Conservation (phyloP, 208 protist genomes). For the Leishmania braziliensis region DNA sequence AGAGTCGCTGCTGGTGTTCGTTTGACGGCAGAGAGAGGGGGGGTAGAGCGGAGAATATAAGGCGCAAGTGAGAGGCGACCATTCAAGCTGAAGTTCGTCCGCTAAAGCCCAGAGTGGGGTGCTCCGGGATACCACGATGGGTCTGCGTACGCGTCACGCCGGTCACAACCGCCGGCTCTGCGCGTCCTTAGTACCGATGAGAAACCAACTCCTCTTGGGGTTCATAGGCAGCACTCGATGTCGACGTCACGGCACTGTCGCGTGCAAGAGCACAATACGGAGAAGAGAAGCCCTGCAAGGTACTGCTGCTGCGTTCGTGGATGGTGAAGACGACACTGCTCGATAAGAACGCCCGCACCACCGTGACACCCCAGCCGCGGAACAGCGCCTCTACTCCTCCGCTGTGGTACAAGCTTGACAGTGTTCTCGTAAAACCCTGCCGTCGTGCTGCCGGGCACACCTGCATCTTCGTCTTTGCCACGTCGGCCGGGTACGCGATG, state of each 20-base stretch:
- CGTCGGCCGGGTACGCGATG: constrained; percentile 82
- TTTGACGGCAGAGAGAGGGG: neutral
- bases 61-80: neutral
- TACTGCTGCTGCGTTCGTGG: constrained; percentile 35
- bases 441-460: constrained; percentile 37
- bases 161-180: neutral
- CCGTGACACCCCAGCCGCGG: constrained; percentile 64
- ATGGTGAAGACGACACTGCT: constrained; percentile 55
- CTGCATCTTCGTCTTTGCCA: constrained; percentile 85
- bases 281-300: neutral
- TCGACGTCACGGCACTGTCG: constrained; percentile 2
- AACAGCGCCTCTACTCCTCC: constrained; percentile 64
- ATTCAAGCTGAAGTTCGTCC: neutral
- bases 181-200: neutral
- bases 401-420: constrained; percentile 40
- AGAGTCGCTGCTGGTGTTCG: neutral
- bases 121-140: neutral
- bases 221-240: neutral
- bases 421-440: constrained; percentile 30
- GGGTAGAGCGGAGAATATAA: neutral
- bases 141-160: neutral
- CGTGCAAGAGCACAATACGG: neutral
- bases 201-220: neutral
- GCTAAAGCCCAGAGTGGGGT: too few relatives aligned
- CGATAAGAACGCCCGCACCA: constrained; percentile 61